Conservation (phyloP, 192 early-diverging fungal genomes). For the Piromyces finnis region DNA sequence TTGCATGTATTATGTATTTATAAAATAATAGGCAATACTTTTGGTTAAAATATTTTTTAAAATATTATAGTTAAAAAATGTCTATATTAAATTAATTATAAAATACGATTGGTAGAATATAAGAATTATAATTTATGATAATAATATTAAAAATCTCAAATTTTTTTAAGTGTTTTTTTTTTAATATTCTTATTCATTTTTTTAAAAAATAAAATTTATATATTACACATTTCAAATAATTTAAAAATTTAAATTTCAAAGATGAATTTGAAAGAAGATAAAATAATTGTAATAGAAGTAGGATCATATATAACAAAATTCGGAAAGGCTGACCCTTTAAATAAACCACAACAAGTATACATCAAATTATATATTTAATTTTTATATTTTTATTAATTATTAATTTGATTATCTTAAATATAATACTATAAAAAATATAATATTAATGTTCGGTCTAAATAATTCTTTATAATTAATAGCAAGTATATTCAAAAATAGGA, state of each 20-base stretch:
- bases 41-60: too few relatives aligned
- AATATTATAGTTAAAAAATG: too few relatives aligned
- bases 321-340: constrained; percentile 59
- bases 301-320: constrained; percentile 64
- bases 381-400: background rate
- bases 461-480: too few relatives aligned
- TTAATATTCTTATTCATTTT: too few relatives aligned
- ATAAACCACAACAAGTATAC: constrained; percentile 24
- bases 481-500: background rate
- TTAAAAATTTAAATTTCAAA: background rate
- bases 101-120: background rate
- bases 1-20: too few relatives aligned
- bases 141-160: too few relatives aligned
- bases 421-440: background rate
- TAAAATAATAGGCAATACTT: too few relatives aligned
- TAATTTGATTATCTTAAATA: too few relatives aligned
- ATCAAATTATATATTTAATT: constrained; percentile 5
- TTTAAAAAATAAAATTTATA: too few relatives aligned
- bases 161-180: too few relatives aligned
- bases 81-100: background rate
- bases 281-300: constrained; percentile 72
- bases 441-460: too few relatives aligned
- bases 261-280: constrained; percentile 32
- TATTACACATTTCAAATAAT: too few relatives aligned
- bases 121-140: background rate